Conservation (phyloP, 2,329 filamentous ascomycete genomes). For the Aurifilum marmelostoma region DNA sequence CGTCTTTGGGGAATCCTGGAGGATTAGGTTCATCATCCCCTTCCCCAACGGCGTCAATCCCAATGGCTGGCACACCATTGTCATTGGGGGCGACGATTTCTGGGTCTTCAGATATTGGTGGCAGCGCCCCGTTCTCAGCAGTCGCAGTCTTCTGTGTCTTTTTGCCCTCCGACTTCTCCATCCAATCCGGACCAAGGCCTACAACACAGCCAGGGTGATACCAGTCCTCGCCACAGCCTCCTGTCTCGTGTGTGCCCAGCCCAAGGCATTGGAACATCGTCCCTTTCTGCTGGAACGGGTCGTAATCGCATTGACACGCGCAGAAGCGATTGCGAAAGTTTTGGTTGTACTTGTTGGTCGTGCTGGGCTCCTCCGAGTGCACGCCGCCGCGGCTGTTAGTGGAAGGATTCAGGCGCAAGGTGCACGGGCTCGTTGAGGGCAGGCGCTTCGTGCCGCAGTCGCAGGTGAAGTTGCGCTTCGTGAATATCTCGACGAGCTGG, state of each 20-base stretch:
- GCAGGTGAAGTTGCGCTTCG: slow-evolving; percentile 92
- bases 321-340: slow-evolving; percentile 96
- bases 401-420: slow-evolving; percentile 69
- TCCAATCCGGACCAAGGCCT: slow-evolving; percentile 76
- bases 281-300: slow-evolving; percentile 85
- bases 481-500: slow-evolving; percentile 91
- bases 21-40: slow-evolving; percentile 72
- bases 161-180: slow-evolving; percentile 51
- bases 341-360: slow-evolving; percentile 87
- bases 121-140: slow-evolving; percentile 41
- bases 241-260: slow-evolving; percentile 75
- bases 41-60: slow-evolving; percentile 44
- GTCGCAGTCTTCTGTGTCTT: slow-evolving; percentile 36
- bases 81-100: slow-evolving; percentile 39
- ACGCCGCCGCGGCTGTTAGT: slow-evolving; percentile 79
- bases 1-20: slow-evolving; percentile 84
- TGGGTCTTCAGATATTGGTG: slow-evolving; percentile 55
- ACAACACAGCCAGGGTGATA: slow-evolving; percentile 94
- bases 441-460: slow-evolving; percentile 91
- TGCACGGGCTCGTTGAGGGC: slow-evolving; percentile 71
- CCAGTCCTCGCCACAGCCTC: slow-evolving; percentile 96
- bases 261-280: slow-evolving; percentile 99
- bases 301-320: slow-evolving; percentile 84
- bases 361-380: slow-evolving; percentile 72
- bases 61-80: slow-evolving; percentile 24